These are phyloP conservation scores for Sarocladiaceae sp. DNA, from an alignment of 2,329 filamentous ascomycete species.

Conservation along the genomic window DNA sequence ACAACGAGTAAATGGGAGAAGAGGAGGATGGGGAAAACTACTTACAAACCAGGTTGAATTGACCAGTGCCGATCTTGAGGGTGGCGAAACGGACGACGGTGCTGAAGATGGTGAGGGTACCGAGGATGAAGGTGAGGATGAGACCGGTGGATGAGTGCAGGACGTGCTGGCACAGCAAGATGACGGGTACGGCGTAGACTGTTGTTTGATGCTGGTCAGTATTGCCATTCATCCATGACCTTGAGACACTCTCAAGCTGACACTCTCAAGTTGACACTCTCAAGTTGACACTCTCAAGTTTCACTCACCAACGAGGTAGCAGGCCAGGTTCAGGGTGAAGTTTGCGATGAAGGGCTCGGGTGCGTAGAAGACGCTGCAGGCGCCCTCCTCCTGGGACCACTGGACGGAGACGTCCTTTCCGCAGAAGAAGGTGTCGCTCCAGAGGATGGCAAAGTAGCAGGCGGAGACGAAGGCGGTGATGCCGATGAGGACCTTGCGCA, in stretches of 20 bases:
- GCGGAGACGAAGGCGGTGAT: conserved; percentile 25
- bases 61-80: conserved; percentile 18
- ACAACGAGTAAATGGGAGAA: not conserved
- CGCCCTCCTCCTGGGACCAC: conserved; percentile 28
- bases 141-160: conserved; percentile 16
- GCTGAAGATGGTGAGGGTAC: conserved; percentile 19
- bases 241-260: not conserved
- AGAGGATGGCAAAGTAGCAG: conserved; percentile 25
- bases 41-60: conserved; percentile 21
- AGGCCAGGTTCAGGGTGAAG: conserved; percentile 26
- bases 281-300: not conserved
- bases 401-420: conserved; percentile 26
- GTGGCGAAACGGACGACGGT: conserved; percentile 19
- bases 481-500: conserved; percentile 23
- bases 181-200: conserved; percentile 27
- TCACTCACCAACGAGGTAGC: conserved; percentile 23
- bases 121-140: conserved; percentile 18
- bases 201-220: too few relatives aligned
- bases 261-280: not conserved
- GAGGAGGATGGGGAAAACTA: not conserved
- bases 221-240: too few relatives aligned
- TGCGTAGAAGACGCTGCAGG: conserved; percentile 28
- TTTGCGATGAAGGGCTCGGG: conserved; percentile 27
- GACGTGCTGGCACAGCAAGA: conserved; percentile 21
- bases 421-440: conserved; percentile 28